Base-by-base conservation (phyloP, 2,329 filamentous ascomycete genomes). In the Diplodia sapinea region DNA sequence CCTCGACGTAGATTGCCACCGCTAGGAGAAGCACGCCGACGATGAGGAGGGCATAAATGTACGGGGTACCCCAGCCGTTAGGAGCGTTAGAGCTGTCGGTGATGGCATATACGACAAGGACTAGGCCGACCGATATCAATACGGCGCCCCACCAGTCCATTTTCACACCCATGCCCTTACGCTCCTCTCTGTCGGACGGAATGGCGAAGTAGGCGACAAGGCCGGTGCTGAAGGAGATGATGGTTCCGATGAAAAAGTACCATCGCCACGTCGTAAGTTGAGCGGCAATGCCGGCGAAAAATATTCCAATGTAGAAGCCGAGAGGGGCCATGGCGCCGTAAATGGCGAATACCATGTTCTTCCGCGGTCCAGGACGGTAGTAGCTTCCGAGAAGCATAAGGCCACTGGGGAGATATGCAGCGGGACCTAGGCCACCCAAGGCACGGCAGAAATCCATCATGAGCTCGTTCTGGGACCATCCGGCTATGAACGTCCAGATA, bases 91-190 rank as follows among this genome's bases (percentile, higher is more conserved):
- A 84, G 8, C 87, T 88, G 56, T 91, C 88, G 0, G 90, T 92
- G 67, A 93, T 85, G 0, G 90, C 88, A 72, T 88, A 93, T 0
- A 91, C 88, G n/a, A 91, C 80, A 38, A 93, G 81, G 7, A 89
- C 82, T n/a, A 92, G 74, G 0, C 88, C 90, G 0, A 84, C 83
- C 0, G 91, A 83, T 17, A 89, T 88, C 15, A 89, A 85, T 2
- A 77, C 74, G 1, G 85, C 79, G 0, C 91, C 91, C 67, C 83
- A 79, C 85, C 88, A 93, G 74, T 94, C 91, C 89, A 93, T 93
- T 38, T 81, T 80, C 26, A 86, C 78, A 0, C 77, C 78, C 23
- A 80, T 74, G 33, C 68, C 52, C 54, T 56, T 71, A 57, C 79
- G 79, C 56, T 79, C 77, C 43, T 63, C 73, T 69, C 63, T 76